Evolutionary conservation across 2,329 filamentous ascomycete genomes (phyloP), one percentile per base, ranked within the genome.

Genomic region (Periconia sp.): DNA sequence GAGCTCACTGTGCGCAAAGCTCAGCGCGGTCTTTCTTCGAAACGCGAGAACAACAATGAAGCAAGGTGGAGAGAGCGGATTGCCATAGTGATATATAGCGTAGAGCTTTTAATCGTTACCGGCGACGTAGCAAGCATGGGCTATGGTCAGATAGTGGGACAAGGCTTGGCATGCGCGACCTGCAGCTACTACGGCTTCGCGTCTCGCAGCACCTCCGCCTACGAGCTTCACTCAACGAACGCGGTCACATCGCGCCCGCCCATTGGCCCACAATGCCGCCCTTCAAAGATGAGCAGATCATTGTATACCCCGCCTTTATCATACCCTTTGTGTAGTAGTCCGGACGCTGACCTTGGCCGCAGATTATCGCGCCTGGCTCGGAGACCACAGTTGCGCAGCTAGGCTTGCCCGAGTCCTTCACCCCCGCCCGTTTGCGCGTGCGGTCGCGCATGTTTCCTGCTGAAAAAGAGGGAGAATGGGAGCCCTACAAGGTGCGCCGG

Each of bases 391-490:
- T 95, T 75, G 92, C 91, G 56, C 91, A 96, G 79, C 82, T 96
- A 28, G 92, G 92, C 37, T 87, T 94, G 59, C 86, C 85, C 59
- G 92, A 96, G 76, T 85, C 83, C n/a, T 86, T 97, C 70, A 95
- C 92, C 24, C 92, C 91, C 30, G 90, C 94, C n/a, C 81, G 85
- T 50, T 83, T 89, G 69, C 88, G 91, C 56, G 82, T 97, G 56
- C 85, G 88, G 22, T 96, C 92, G 71, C 87, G 94, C 75, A 96
- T 99, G 91, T 99, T 97, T 60, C 79, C 80, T 2, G 84, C 79
- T 39, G 84, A 85, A 56, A 91, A 95, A 64, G 80, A 82, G 40
- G 88, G 89, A 45, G 85, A 88, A 65, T 91, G 84, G 65, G 88
- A 92, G 63, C 91, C 92, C 2, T 88, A 90, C 60, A 86, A 88